Evolutionary conservation across 2,329 filamentous ascomycete genomes (phyloP).

Genomic region (Chrysosporium keratinophilum): DNA sequence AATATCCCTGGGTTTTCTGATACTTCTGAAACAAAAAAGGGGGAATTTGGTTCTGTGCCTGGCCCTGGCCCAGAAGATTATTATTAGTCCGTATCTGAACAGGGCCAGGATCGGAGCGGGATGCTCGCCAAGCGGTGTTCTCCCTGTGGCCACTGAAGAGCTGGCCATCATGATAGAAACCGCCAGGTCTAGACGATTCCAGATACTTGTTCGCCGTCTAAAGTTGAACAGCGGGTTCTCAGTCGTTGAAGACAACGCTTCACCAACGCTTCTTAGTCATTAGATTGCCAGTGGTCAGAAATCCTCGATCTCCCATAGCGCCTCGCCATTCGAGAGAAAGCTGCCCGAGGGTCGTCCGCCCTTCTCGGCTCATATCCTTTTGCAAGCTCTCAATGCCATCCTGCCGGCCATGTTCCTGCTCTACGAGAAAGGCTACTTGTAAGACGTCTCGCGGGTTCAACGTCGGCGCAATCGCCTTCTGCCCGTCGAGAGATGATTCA

Average conservation of each 20-base stretch:
- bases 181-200: not conserved
- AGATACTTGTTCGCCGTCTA: not conserved
- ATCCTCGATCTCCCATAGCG: constrained; percentile 80
- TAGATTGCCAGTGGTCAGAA: constrained; percentile 75
- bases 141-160: too few relatives aligned
- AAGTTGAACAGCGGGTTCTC: not conserved
- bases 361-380: constrained; percentile 40
- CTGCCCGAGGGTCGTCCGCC: constrained; percentile 60
- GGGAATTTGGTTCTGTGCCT: too few relatives aligned
- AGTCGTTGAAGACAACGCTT: not conserved
- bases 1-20: too few relatives aligned
- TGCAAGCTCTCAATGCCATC: constrained; percentile 43
- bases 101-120: too few relatives aligned
- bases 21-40: too few relatives aligned
- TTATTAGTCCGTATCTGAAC: too few relatives aligned
- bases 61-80: too few relatives aligned
- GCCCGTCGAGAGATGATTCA: constrained; percentile 26
- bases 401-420: constrained; percentile 42
- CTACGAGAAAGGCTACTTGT: constrained; percentile 54
- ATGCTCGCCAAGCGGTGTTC: too few relatives aligned
- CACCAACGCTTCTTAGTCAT: constrained; percentile 34
- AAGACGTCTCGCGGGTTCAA: constrained; percentile 53
- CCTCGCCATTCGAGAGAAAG: constrained; percentile 80
- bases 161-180: not conserved
- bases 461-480: constrained; percentile 34